Evolutionary conservation across 176 grass and related monocot genomes (phyloP).

Genomic region (Guadua angustifolia): DNA sequence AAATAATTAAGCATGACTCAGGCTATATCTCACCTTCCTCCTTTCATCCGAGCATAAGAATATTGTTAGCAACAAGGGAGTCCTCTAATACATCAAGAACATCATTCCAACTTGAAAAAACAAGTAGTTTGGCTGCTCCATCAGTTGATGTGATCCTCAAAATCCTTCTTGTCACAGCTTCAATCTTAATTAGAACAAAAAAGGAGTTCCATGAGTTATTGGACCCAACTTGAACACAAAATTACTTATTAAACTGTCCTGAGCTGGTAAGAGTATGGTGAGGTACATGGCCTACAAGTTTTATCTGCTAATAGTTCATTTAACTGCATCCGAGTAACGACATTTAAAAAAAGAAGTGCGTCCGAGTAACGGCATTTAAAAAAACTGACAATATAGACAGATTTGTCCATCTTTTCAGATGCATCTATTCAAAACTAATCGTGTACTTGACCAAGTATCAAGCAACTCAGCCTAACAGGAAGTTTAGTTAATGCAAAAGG

Average conservation of each 20-base stretch:
- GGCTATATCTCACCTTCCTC: too few species aligned
- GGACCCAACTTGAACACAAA: not conserved
- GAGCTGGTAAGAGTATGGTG: not conserved
- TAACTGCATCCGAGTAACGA: not conserved
- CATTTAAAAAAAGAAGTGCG: not conserved
- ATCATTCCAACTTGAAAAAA: too few species aligned
- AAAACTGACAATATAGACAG: conserved; percentile 4
- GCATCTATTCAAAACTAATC: conserved; percentile 31
- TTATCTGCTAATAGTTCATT: conserved; percentile 11
- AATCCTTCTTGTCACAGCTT: too few species aligned
- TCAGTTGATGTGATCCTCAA: too few species aligned
- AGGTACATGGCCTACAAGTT: conserved; percentile 3
- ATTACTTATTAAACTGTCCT: conserved; percentile 14
- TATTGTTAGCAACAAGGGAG: too few species aligned
- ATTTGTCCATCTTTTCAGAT: conserved; percentile 14
- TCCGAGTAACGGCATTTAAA: not conserved
- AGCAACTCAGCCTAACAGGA: not conserved
- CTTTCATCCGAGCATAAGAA: too few species aligned
- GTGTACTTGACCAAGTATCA: not conserved
- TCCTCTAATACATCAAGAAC: too few species aligned
- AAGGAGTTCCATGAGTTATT: conserved; percentile 7
- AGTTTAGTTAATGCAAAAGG: not conserved
- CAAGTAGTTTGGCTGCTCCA: too few species aligned
- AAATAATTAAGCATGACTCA: too few species aligned
- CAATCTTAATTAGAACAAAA: too few species aligned